Base-by-base conservation (phyloP, 1,139 yeast species). In the Zygosaccharomyces sapae region DNA sequence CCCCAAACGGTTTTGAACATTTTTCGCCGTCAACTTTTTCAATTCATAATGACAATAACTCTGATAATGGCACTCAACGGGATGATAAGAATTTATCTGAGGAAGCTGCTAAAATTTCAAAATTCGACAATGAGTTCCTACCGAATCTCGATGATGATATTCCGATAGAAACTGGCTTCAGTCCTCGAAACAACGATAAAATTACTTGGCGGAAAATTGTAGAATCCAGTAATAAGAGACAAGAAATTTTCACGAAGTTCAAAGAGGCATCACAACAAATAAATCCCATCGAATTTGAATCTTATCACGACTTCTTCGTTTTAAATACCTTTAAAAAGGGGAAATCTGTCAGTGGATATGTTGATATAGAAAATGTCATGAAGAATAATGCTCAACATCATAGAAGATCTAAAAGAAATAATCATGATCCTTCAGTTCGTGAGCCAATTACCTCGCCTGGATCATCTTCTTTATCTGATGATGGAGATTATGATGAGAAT, bases 291-390 rank as follows among this genome's bases (percentile, higher is more conserved):
- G 69, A 65, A 40, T 65, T 64, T 52, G 69, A 65, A 50, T 59
- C 68, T 2, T 65, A 65, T 44, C 50, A 53, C 33, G 66, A 65
- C 24, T 65, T 55, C 46, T 64, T 54, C 47, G 22, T 56, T 2
- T 51, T 65, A 7, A 50, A 58, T 35, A 56, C 57, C 1, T 65
- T 65, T 43, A 54, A 55, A 45, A 59, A 52, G 44, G 68, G 68
- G 5, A 55, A 52, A n/a, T 62, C 68, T 6, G 62, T 57, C 5
- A 61, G 68, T 48, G 69, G 69, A 0, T 53, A 52, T 34, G 67
- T 65, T 22, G 59, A 64, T 46, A 47, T 63, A 18, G 60, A 56
- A 10, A 52, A 54, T 10, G 45, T 63, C 24, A 58, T 58, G 44
- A 54, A 58, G 38, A 59, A 58, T 35, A 55, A 61, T 41, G 55